These are phyloP conservation scores for Acer negundo DNA, from an alignment of 345 rosid species.

Conservation along the genomic window DNA sequence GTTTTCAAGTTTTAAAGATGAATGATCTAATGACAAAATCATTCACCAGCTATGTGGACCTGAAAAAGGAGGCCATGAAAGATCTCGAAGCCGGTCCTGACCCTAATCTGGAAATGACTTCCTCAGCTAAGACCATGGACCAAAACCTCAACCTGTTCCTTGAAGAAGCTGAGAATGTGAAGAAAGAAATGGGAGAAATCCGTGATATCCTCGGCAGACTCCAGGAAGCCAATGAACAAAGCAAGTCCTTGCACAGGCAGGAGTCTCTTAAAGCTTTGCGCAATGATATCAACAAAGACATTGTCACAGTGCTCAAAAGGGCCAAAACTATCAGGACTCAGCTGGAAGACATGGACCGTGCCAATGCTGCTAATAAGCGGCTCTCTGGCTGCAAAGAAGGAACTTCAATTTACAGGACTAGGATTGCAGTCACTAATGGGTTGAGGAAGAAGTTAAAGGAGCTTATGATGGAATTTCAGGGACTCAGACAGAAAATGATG, in stretches of 20 bases:
- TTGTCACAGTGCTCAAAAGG: conserved; percentile 59
- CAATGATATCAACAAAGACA: conserved; percentile 66
- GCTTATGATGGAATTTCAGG: conserved; percentile 97
- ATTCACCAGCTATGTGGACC: conserved; percentile 84
- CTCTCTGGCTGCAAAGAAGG: conserved; percentile 82
- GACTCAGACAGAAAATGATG: conserved; percentile 86
- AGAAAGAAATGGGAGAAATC: conserved; percentile 78
- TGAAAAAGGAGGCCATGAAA: conserved; percentile 89
- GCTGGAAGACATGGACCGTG: conserved; percentile 89
- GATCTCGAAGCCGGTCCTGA: conserved; percentile 88
- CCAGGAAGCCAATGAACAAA: conserved; percentile 72
- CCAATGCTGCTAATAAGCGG: conserved; percentile 73
- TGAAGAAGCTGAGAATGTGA: conserved; percentile 88
- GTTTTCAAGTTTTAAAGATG: conserved; percentile 44
- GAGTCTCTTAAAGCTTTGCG: conserved; percentile 71
- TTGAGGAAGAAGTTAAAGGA: conserved; percentile 78
- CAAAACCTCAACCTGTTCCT: conserved; percentile 75
- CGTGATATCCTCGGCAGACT: conserved; percentile 60
- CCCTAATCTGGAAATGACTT: conserved; percentile 61
- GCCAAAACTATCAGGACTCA: conserved; percentile 61
- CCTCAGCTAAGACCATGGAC: conserved; percentile 47
- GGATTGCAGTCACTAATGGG: conserved; percentile 81
- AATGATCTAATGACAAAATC: conserved; percentile 98
- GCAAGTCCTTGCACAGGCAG: conserved; percentile 75
- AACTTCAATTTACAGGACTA: conserved; percentile 71